Base-by-base conservation (phyloP, 1,139 yeast species). In the Hansenula sp. region DNA sequence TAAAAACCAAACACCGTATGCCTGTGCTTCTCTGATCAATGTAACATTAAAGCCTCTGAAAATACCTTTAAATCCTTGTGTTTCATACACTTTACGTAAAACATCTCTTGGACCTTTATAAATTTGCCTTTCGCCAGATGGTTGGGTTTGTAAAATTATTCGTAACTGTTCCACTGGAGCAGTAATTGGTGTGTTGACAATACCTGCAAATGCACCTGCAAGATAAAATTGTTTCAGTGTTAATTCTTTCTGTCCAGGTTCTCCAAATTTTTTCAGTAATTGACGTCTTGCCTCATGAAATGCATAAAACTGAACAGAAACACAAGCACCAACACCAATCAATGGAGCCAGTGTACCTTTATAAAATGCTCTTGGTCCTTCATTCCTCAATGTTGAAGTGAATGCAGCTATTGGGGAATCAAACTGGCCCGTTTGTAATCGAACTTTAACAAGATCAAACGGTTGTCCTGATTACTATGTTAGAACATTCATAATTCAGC, bases 1-100 rank as follows among this genome's bases (percentile, higher is more conserved):
- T 48, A 83, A 65, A 54, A 86, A 86, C 94, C 94, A 86, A 15
- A 84, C 81, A 15, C 95, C 95, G 55, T 85, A 85, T 0, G 93
- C 91, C 59, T 86, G 94, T 10, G 81, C 71, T 57, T 86, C 95
- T 51, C 94, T 70, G 4, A 77, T 43, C 3, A 82, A 56, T 0
- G 94, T 85, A 43, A 85, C 74, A 7, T 71, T 64, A 27, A 71
- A 67, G 0, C 91, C 91, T 46, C 91, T 66, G 54, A 73, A 82
- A 2, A 84, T 55, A 0, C 87, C 89, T 10, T 54, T 54, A 8
- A 57, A 16, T 1, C 93, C 93, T 29, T 76, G 64, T 0, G 63
- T 49, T 6, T 53, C 40, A 51, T 71, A 69, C 15, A 85, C 81
- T 47, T 72, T 65, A 36, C 57, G 55, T 18, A 81, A 65, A 0